Percentiles rank a stretch among this genome's conserved stretches.
phyloP scores from a whole-genome alignment of 2,329 filamentous ascomycete species.

The Sporothrix inflata region DNA sequence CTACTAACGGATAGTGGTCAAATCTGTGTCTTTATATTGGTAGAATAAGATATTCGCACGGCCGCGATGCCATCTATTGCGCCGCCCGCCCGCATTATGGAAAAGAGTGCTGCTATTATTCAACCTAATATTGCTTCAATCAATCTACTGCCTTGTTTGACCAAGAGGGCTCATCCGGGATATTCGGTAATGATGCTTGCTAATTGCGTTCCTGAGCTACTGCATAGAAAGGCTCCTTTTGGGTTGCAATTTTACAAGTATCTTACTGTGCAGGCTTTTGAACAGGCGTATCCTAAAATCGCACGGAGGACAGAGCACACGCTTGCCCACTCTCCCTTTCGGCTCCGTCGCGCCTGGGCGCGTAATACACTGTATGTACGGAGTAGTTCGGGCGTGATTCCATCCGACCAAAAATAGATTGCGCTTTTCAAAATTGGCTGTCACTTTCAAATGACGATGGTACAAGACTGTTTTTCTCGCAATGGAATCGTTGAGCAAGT shows the following conservation, averaged over 20 bases:
- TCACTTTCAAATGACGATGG: not conserved
- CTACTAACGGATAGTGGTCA: too few species aligned
- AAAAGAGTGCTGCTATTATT: not conserved
- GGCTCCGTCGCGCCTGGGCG: not conserved
- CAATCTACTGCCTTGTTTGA: not conserved
- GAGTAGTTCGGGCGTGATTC: not conserved
- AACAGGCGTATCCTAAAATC: not conserved
- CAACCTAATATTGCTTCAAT: not conserved
- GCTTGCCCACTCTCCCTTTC: not conserved
- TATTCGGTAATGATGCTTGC: constrained; percentile 3
- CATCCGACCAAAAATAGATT: not conserved
- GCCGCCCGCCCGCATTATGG: not conserved
- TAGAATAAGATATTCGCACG: not conserved
- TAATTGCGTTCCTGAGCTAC: not conserved
- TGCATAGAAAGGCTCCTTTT: not conserved
- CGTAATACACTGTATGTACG: not conserved
- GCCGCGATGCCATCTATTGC: not conserved
- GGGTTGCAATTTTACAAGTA: not conserved
- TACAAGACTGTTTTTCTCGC: not conserved
- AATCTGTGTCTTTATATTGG: too few species aligned
- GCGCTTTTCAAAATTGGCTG: not conserved
- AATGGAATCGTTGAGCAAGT: not conserved
- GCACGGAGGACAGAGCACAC: not conserved
- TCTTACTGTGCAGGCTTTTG: not conserved
- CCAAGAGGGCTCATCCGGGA: not conserved